phyloP scores from a whole-genome alignment of 805 yeast species.

The Suhomyces pyralidae region DNA sequence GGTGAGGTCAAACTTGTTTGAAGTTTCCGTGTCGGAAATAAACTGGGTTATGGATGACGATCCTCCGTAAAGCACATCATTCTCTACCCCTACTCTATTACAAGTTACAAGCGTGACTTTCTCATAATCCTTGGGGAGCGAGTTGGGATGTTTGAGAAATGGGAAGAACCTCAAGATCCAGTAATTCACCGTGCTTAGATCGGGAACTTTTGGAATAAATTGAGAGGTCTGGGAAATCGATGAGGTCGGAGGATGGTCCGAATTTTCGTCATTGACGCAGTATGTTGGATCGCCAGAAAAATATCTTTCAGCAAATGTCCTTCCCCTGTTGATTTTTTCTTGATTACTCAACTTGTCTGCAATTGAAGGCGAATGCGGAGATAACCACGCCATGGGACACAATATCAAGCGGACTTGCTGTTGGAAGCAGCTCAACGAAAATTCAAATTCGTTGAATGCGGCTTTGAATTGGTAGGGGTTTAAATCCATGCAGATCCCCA shows the following conservation, averaged over 20 bases:
- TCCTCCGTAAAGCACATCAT: slow-evolving; percentile 64
- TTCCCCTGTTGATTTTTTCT: slow-evolving; percentile 11
- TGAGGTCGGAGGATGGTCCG: background rate
- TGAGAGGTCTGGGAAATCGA: background rate
- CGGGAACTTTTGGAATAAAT: slow-evolving; percentile 37
- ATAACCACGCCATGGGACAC: slow-evolving; percentile 88
- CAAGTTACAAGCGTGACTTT: slow-evolving; percentile 48
- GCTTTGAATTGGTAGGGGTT: slow-evolving; percentile 84
- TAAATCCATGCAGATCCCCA: slow-evolving; percentile 94
- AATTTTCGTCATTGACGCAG: background rate
- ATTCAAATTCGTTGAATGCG: slow-evolving; percentile 73
- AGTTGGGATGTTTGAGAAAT: slow-evolving; percentile 40
- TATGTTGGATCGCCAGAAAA: slow-evolving; percentile 2
- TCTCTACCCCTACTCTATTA: slow-evolving; percentile 80
- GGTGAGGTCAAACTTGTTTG: slow-evolving; percentile 31
- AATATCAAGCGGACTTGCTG: slow-evolving; percentile 55
- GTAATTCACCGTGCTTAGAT: slow-evolving; percentile 54
- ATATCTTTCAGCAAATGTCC: slow-evolving; percentile 3
- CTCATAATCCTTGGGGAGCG: slow-evolving; percentile 18
- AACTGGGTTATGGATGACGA: slow-evolving; percentile 57
- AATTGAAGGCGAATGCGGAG: slow-evolving; percentile 45
- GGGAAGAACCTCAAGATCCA: slow-evolving; percentile 77
- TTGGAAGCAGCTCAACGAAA: slow-evolving; percentile 49
- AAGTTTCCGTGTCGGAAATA: slow-evolving; percentile 29
- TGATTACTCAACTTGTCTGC: slow-evolving; percentile 10